Conservation (phyloP, 768 basidiomycete species). For the Chalciporus piperatus region DNA sequence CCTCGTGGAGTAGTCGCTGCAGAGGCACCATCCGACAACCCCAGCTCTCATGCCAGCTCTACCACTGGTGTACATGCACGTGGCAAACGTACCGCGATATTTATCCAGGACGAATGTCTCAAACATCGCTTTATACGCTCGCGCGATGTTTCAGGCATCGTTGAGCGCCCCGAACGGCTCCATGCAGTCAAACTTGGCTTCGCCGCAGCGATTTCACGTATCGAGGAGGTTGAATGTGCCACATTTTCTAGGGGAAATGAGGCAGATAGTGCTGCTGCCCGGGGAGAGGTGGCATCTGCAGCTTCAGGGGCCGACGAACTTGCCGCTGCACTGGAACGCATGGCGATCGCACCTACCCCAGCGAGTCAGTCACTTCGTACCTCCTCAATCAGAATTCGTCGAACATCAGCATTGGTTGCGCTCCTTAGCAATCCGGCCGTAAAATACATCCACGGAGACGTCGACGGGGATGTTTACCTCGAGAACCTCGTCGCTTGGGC, state of each 20-base stretch:
- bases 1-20: background rate
- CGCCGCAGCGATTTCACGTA: slow-evolving; percentile 70
- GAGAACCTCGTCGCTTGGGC: slow-evolving; percentile 61
- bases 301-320: slow-evolving; percentile 39
- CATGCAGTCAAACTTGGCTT: slow-evolving; percentile 82
- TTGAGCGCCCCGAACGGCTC: slow-evolving; percentile 90
- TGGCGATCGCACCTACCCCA: slow-evolving; percentile 34
- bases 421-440: slow-evolving; percentile 61
- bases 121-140: slow-evolving; percentile 78
- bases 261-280: background rate
- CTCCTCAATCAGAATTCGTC: slow-evolving; percentile 43
- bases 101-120: slow-evolving; percentile 70
- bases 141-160: slow-evolving; percentile 66
- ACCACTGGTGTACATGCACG: background rate
- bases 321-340: slow-evolving; percentile 42
- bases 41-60: background rate
- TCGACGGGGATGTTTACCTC: slow-evolving; percentile 64
- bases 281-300: background rate
- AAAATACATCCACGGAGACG: slow-evolving; percentile 71
- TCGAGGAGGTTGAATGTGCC: slow-evolving; percentile 42
- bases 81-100: slow-evolving; percentile 30
- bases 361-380: slow-evolving; percentile 16
- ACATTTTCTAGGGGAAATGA: background rate
- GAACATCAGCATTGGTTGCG: slow-evolving; percentile 53
- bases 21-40: background rate